Percentiles rank a stretch among this genome's conserved stretches.
Conservation (phyloP, 202 grass and related monocot species). For the Bolboschoenoplectus hybrid region DNA sequence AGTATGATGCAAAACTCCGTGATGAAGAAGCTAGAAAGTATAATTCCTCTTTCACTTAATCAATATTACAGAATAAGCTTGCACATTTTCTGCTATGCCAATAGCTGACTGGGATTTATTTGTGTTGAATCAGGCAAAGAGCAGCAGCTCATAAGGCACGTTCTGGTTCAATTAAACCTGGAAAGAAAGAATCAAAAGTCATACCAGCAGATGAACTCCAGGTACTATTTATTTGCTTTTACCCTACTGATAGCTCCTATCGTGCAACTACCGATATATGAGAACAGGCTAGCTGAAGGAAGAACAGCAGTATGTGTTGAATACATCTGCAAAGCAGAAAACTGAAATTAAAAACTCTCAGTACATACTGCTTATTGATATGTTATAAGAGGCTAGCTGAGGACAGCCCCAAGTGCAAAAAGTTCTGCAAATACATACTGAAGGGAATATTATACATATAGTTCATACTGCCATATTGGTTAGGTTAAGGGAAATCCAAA, state of each 20-base stretch:
- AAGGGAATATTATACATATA: not conserved
- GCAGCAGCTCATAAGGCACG: constrained; percentile 46
- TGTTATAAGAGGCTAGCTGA: not conserved
- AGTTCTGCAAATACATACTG: not conserved
- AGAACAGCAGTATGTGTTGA: not conserved
- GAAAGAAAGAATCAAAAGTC: constrained; percentile 52
- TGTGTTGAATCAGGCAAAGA: constrained; percentile 58
- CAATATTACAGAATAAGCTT: not conserved
- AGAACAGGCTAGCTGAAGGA: not conserved
- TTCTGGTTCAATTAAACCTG: constrained; percentile 56
- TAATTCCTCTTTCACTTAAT: constrained; percentile 34
- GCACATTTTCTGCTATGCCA: not conserved
- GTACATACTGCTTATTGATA: not conserved
- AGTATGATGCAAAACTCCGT: constrained; percentile 61
- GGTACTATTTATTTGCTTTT: constrained; percentile 41
- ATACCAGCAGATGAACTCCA: constrained; percentile 49
- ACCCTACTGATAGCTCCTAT: not conserved
- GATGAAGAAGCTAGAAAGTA: constrained; percentile 58
- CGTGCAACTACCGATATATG: not conserved
- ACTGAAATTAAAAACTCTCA: not conserved
- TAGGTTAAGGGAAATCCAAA: not conserved
- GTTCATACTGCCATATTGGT: not conserved
- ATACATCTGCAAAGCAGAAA: not conserved
- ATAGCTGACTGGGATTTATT: constrained; percentile 7
- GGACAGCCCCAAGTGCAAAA: not conserved